Evolutionary conservation across 2,329 filamentous ascomycete species (phyloP), one percentile per base, ranked within the genome.

Genomic region (Tolypocladium guangdongense): DNA sequence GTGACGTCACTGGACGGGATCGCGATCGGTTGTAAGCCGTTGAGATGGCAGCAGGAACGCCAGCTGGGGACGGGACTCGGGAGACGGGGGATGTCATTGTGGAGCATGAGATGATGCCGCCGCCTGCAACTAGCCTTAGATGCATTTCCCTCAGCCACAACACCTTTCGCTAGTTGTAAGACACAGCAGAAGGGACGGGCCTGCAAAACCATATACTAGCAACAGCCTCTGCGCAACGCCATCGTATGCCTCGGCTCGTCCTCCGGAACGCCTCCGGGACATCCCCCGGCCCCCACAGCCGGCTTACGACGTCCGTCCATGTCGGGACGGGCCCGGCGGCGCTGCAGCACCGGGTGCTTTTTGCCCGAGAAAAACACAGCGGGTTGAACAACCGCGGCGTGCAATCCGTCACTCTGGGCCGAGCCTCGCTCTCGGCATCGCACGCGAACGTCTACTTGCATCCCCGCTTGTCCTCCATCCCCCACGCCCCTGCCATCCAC

Each of bases 401-500:
- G 12, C 14, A 10, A n/a, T 30, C 41, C 7, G 27, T 22, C 39
- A 2, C 5, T 4, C 22, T 16, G 20, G 12, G 39, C 39, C 39
- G 39, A 43, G 22, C 22, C 12, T 6, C 7, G 39, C n/a, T 10
- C 38, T 18, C 41, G 24, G 11, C 18, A 30, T n/a, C 24, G 43
- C 43, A 32, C n/a, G 43, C n/a, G 24, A 32, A 32, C 8, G 43
- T n/a, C 41, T 7, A n/a, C n/a, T n/a, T n/a, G n/a, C n/a, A n/a
- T n/a, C n/a, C n/a, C n/a, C n/a, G n/a, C n/a, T n/a, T n/a, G n/a
- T n/a, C n/a, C n/a, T n/a, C n/a, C n/a, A n/a, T n/a, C n/a, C n/a
- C n/a, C n/a, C n/a, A n/a, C n/a, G n/a, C n/a, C n/a, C n/a, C 52
- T 7, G 22, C 47, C 18, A 60, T 20, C 58, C 58, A 60, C 20